Percentiles rank a stretch among this genome's conserved stretches.
Conservation (phyloP, 805 yeast species). For the Teunomyces gatunensis region DNA sequence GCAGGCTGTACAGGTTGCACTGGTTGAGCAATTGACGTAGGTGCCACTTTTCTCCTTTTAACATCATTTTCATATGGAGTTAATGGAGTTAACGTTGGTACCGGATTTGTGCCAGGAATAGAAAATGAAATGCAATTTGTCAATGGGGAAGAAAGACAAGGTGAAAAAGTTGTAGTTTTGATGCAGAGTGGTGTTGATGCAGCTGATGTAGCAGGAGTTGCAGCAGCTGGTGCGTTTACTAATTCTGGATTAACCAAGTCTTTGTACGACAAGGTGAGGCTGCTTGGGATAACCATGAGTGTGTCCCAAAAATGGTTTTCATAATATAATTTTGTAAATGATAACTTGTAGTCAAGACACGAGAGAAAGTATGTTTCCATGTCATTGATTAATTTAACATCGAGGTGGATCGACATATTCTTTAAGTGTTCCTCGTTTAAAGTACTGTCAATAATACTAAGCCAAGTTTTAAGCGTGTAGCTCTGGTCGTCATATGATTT, state of each 20-base stretch:
- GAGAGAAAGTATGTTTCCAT: constrained; percentile 28
- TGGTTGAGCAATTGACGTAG: not conserved
- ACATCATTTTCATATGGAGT: constrained; percentile 18
- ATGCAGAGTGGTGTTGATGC: constrained; percentile 2
- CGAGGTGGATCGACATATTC: not conserved
- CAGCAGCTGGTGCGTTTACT: not conserved
- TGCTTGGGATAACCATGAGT: constrained; percentile 8
- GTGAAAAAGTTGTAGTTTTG: not conserved
- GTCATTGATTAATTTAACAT: constrained; percentile 20
- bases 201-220: constrained; percentile 9
- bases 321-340: constrained; percentile 17
- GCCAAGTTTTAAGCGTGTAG: constrained; percentile 52
- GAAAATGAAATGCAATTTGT: constrained; percentile 3
- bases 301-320: constrained; percentile 25
- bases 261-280: not conserved
- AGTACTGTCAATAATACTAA: constrained; percentile 14
- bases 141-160: constrained; percentile 5
- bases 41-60: not conserved
- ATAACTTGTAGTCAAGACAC: constrained; percentile 25
- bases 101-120: constrained; percentile 1
- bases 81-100: constrained; percentile 23
- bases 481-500: constrained; percentile 50
- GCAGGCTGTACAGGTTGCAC: not conserved
- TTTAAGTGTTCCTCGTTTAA: constrained; percentile 3
- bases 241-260: not conserved